Evolutionary conservation across 352 stramenopile genomes (phyloP), one percentile per base, ranked within the genome.

Genomic region (Pythium coloratum): DNA sequence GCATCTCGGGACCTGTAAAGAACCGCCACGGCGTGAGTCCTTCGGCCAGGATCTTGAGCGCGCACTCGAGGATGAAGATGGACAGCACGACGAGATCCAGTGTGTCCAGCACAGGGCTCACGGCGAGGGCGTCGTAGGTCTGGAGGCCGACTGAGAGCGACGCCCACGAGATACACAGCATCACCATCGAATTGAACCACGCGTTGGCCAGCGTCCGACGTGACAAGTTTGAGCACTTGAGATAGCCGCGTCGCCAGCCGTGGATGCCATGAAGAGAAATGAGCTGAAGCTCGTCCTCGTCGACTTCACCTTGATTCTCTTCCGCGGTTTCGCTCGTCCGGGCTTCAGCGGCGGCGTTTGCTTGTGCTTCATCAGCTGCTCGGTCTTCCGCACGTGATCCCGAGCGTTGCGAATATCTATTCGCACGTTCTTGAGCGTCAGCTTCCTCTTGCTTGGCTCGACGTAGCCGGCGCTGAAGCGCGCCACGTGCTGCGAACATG

Each of bases 81-180:
- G 76, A 57, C 10, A 94, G 77, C 0, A 95, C 83, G 7, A 70
- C 54, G 3, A 82, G 77, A 66, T 96, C 86, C 60, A 96, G 58
- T 38, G 81, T 55, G 54, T 92, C 80, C 10, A 95, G 60, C 26
- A 86, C 64, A 0, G 64, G 20, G 28, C 72, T 90, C 30, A 62
- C 60, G 8, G 74, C 66, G 14, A 90, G 73, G 4, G 67, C 50
- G 5, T 81, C 69, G 53, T 95, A 94, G 33, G 86, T 96, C 60
- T 95, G 87, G 0, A 96, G 62, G 0, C 88, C 88, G 16, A 96
- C 86, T 0, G 89, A 91, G 9, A 94, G 74, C 32, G 83, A 90
- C 9, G 88, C 87, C 80, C 85, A 91, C 2, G 83, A 90, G 36
- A 93, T 94, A 64, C 75, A 90, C 16, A 92, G 59, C 77, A 92